Evolutionary conservation across 1,139 yeast genomes (phyloP), one percentile per base, ranked within the genome.

Genomic region (Hansenula sp.): DNA sequence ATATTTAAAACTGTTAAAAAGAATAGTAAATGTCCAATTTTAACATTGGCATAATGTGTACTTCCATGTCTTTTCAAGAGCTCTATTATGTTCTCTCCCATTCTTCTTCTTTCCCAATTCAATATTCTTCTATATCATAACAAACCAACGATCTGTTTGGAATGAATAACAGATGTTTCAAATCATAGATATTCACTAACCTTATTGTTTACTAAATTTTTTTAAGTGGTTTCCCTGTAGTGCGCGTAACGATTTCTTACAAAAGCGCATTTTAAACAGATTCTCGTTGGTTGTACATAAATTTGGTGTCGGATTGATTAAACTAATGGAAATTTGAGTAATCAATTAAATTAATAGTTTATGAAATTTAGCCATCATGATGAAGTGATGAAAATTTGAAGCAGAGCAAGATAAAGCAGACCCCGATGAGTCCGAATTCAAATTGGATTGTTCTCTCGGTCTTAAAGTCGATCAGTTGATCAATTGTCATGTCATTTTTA

Each of bases 11-110:
- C 34, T 3, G 77, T 64, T 2, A 72, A 35, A 3, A 62, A 58
- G 8, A 79, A 57, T 2, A 75, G 52, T 5, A 68, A 51, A 53
- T 76, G 74, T 1, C 85, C 85, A 51, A 71, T 78, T 46, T 70
- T 69, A 47, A 76, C 52, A 52, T 78, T 74, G 40, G 63, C 63
- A 41, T 54, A 58, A 50, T 70, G 73, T 36, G 65, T 70, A 29
- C 62, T 62, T 38, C 65, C 74, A 41, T 56, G 60, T 9, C 60
- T 45, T 36, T 49, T 54, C 24, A 40, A 37, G 7, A 52, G 38
- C 3, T 49, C 53, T 12, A 38, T 35, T 8, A 16, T 4, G n/a
- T 30, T 15, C 8, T 30, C 33, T 12, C 33, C 18, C 10, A 7
- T 15, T n/a, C 15, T 30, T 5, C 9, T 9, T 21, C 9, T 21